Evolutionary conservation across 1,139 yeast species (phyloP).

Genomic region (Chernovozyma aurita): DNA sequence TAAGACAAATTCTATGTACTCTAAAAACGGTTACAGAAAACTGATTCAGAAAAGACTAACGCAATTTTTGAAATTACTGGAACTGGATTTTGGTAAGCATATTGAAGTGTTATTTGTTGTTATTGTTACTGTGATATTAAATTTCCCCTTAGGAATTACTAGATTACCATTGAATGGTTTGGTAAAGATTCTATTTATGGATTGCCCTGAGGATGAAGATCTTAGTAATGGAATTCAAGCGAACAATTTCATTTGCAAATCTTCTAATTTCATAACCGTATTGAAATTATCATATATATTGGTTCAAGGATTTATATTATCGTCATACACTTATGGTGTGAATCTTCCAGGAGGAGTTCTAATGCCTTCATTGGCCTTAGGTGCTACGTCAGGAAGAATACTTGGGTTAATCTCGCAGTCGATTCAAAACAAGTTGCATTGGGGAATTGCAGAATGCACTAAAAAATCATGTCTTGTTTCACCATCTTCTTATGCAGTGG

Average conservation of each 20-base stretch:
- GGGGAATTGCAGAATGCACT: conserved; percentile 45
- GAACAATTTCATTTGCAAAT: conserved; percentile 31
- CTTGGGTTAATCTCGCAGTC: conserved; percentile 57
- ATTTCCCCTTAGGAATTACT: conserved; percentile 54
- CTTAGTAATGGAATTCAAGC: conserved; percentile 20
- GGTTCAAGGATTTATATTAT: conserved; percentile 50
- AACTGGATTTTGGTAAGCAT: conserved; percentile 17
- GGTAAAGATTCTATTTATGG: conserved; percentile 57
- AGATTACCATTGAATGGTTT: conserved; percentile 54
- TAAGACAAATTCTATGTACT: conserved; percentile 37
- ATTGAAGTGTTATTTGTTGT: conserved; percentile 50
- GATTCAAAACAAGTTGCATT: conserved; percentile 39
- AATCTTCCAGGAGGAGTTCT: conserved; percentile 72
- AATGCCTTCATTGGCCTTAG: conserved; percentile 68
- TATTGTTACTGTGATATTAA: conserved; percentile 46
- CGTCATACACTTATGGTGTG: conserved; percentile 63
- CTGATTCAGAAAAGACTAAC: conserved; percentile 16
- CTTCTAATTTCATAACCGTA: conserved; percentile 20
- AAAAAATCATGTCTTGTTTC: conserved; percentile 49
- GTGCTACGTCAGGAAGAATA: conserved; percentile 66
- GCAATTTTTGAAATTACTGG: background rate
- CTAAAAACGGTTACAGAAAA: conserved; percentile 16
- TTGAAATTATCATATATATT: conserved; percentile 43
- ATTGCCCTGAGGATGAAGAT: conserved; percentile 39
- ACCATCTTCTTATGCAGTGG: conserved; percentile 59